These are phyloP conservation scores for Neohortaea acidophila DNA, from an alignment of 495 filamentous ascomycete species.

Conservation along the genomic window DNA sequence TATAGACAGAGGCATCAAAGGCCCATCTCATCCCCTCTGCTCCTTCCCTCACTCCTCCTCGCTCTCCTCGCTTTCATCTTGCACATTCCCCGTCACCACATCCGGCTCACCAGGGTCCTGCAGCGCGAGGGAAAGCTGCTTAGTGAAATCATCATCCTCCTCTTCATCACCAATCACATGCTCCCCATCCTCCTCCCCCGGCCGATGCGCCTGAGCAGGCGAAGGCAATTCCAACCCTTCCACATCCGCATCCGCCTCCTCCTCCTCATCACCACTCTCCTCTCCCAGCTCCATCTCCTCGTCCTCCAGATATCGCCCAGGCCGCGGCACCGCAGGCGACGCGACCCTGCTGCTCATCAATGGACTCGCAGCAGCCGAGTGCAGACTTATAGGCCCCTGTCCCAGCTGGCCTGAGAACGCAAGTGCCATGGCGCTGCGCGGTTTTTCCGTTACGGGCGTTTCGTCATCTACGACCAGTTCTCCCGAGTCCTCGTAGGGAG, in stretches of 20 bases:
- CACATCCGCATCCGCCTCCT: constrained; percentile 13
- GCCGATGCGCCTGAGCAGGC: constrained; percentile 8
- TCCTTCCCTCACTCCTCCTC: constrained; percentile 13
- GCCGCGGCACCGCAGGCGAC: background rate
- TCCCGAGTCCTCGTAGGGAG: constrained; percentile 8
- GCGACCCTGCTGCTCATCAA: background rate
- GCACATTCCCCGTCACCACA: background rate
- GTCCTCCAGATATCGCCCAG: background rate
- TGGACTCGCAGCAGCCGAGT: constrained; percentile 7
- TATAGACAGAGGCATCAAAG: too few relatives aligned
- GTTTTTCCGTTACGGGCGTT: constrained; percentile 3
- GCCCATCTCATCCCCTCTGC: too few relatives aligned
- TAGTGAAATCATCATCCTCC: constrained; percentile 15
- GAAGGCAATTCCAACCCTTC: constrained; percentile 11
- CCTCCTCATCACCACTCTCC: background rate
- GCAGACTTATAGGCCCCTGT: constrained; percentile 10
- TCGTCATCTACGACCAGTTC: constrained; percentile 14
- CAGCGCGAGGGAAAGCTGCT: constrained; percentile 10
- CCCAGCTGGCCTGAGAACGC: constrained; percentile 7
- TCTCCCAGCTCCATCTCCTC: constrained; percentile 4
- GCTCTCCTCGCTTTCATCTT: constrained; percentile 11
- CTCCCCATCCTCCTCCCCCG: background rate
- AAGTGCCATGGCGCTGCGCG: constrained; percentile 8
- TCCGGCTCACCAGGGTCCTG: constrained; percentile 5
- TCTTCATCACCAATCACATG: constrained; percentile 1